Base-by-base conservation (phyloP, 306 rosid genomes). In the Rosa rugosa region DNA sequence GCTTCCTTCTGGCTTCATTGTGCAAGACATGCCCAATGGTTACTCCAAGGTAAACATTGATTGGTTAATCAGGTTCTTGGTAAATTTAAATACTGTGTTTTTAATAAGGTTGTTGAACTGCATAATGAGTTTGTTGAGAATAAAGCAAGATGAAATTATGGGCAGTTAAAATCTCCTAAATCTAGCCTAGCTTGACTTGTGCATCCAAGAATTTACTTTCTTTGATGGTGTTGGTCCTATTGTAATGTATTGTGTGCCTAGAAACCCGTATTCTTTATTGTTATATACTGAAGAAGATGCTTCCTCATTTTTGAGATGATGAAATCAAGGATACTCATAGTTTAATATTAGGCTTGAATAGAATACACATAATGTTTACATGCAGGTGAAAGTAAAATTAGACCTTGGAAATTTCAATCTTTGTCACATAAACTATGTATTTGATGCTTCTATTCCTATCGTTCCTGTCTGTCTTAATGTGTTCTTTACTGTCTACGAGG, bases 1-100 rank as follows among this genome's bases (percentile, higher is more conserved):
- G 87, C 96, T 92, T 75, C 99, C 99, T 34, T 95, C 99, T 0
- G 99, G 99, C n/a, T 91, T 86, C 71, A 34, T 95, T 40, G 84
- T 95, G 82, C 94, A 91, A 71, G 99, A 95, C 75, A 79, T 83
- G 85, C 90, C 97, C 9, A 80, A 86, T 74, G 97, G 95, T 46
- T 78, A 75, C 70, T 89, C 97, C 80, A 92, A 90, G 96, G 99
- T 89, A 88, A 83, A 40, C 25, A 66, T 18, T 66, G 6, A 36
- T 65, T 16, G 10, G 16, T 18, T 63, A 62, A 27, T 27, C 20
- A 22, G 3, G 44, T 25, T 9, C 66, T 45, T 42, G 62, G 44
- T 65, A 27, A 70, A 59, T 67, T 25, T 56, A 20, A 67, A 5
- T 75, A 64, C 8, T 36, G 5, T 12, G 18, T 22, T 50, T 20